Evolutionary conservation across 345 rosid genomes (phyloP).

Genomic region (Citrus hindsii): DNA sequence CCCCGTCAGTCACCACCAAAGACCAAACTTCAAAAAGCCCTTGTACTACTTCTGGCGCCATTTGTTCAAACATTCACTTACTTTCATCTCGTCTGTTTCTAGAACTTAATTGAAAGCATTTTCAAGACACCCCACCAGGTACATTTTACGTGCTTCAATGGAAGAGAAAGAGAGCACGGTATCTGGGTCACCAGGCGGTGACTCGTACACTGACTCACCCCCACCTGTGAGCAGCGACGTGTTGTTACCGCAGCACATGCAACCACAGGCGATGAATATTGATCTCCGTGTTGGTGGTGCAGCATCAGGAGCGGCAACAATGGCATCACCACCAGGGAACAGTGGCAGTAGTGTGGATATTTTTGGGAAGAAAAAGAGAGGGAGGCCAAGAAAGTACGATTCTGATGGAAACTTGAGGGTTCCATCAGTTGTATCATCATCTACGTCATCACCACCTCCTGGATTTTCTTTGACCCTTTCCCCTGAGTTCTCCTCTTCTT

Average conservation of each 20-base stretch:
- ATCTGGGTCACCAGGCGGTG: constrained; percentile 29
- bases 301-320: neutral
- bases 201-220: constrained; percentile 45
- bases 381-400: constrained; percentile 48
- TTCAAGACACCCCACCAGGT: neutral
- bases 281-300: neutral
- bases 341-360: constrained; percentile 14
- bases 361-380: constrained; percentile 45
- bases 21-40: neutral
- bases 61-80: constrained; percentile 28
- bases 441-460: constrained; percentile 20
- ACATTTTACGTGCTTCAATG: constrained; percentile 15
- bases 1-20: neutral
- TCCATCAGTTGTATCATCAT: neutral
- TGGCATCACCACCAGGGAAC: neutral
- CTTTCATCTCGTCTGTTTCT: neutral
- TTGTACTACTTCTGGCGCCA: constrained; percentile 38
- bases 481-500: constrained; percentile 12
- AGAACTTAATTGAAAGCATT: neutral
- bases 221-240: constrained; percentile 29
- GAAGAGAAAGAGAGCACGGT: constrained; percentile 41
- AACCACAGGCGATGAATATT: constrained; percentile 6
- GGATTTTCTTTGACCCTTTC: constrained; percentile 39
- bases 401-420: constrained; percentile 39
- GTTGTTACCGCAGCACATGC: neutral